Evolutionary conservation across 306 rosid genomes (phyloP).

Genomic region (Medicago arabica): DNA sequence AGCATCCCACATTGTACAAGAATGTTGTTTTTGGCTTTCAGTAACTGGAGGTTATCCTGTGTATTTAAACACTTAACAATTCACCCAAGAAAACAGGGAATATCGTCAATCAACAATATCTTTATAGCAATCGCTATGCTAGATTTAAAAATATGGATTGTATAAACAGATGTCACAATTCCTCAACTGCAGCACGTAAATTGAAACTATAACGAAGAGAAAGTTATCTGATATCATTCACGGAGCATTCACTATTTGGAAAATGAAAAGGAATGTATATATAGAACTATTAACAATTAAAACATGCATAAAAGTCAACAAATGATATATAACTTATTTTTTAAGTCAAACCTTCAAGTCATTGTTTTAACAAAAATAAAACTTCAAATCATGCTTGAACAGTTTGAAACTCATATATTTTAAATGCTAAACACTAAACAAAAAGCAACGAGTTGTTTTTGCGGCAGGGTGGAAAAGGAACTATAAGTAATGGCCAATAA

Average conservation of each 20-base stretch:
- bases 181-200: slow-evolving; percentile 5
- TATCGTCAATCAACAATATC: slow-evolving; percentile 21
- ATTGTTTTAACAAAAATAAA: background rate
- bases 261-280: slow-evolving; percentile 11
- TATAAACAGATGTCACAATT: slow-evolving; percentile 12
- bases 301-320: background rate
- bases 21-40: slow-evolving; percentile 3
- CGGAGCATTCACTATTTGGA: background rate
- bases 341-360: too few relatives aligned
- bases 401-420: background rate
- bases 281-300: background rate
- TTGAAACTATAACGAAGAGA: background rate
- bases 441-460: background rate
- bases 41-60: background rate
- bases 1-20: background rate
- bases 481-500: background rate
- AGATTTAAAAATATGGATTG: too few relatives aligned
- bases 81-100: background rate
- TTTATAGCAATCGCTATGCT: background rate
- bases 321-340: too few relatives aligned
- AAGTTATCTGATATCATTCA: background rate
- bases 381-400: background rate
- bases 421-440: background rate
- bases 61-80: slow-evolving; percentile 15
- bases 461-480: background rate